Conservation (phyloP, 1,284 basidiomycete species). For the Sphagnurus paluster region DNA sequence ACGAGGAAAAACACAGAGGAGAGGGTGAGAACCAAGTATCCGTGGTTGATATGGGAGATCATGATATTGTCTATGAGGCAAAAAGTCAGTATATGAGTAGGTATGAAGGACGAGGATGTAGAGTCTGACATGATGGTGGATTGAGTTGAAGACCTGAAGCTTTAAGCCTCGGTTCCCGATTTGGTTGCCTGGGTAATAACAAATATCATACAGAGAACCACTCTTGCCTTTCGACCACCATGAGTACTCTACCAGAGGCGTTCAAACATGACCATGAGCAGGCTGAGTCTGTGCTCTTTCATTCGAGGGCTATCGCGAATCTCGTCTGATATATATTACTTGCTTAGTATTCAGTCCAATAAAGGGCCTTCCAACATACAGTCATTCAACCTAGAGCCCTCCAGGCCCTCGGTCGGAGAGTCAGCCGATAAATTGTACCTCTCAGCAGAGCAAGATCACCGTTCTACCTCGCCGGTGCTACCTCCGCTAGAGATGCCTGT, state of each 20-base stretch:
- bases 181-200: constrained; percentile 15
- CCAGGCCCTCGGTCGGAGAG: not conserved
- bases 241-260: constrained; percentile 16
- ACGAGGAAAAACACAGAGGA: constrained; percentile 56
- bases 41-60: constrained; percentile 34
- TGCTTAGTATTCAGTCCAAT: constrained; percentile 11
- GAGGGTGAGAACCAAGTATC: constrained; percentile 48
- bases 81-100: too few species aligned
- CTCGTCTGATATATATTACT: constrained; percentile 19
- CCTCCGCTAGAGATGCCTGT: constrained; percentile 58
- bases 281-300: constrained; percentile 33
- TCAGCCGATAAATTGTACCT: constrained; percentile 1
- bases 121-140: constrained; percentile 1
- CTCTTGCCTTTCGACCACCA: constrained; percentile 15
- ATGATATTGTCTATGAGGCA: constrained; percentile 12
- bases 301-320: constrained; percentile 13
- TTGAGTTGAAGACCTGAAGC: too few species aligned
- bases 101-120: not conserved
- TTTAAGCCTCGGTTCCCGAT: constrained; percentile 1
- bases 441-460: constrained; percentile 8
- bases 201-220: not conserved
- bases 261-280: constrained; percentile 19
- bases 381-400: not conserved
- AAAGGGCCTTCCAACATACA: not conserved
- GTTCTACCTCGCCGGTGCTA: constrained; percentile 31